Base-by-base conservation (phyloP, 2,329 filamentous ascomycete species). In the Sporothrix curviconia region DNA sequence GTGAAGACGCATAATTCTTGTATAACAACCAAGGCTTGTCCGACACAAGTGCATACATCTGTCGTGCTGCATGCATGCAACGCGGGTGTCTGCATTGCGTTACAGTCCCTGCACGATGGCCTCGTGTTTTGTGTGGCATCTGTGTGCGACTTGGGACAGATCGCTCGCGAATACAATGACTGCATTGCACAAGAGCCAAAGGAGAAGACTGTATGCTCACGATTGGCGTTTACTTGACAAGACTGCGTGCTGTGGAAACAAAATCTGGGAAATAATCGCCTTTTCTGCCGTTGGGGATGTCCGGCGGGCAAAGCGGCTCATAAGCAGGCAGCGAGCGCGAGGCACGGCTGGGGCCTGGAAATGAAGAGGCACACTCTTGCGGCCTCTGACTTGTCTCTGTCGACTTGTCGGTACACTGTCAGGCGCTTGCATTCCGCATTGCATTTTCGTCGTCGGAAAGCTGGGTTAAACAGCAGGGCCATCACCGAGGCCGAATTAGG, bases 201-300 rank as follows among this genome's bases (percentile, higher is more conserved):
- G 28, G 11, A 12, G 12, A n/a, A 25, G 14, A 7, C 22, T 8
- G 14, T 44, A n/a, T n/a, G n/a, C n/a, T n/a, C n/a, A n/a, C n/a
- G n/a, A n/a, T 32, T 51, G 47, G 32, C 14, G 24, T 15, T 51
- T 39, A 36, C 17, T 19, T 42, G 22, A 3, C n/a, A 25, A 9
- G 28, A 7, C 8, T 30, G 36, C 9, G n/a, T n/a, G n/a, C n/a
- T n/a, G n/a, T n/a, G n/a, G n/a, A n/a, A n/a, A n/a, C n/a, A n/a
- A n/a, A n/a, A n/a, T n/a, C n/a, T n/a, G n/a, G n/a, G n/a, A n/a
- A n/a, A n/a, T n/a, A n/a, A n/a, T n/a, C n/a, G n/a, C n/a, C n/a
- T 37, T 24, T 30, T 28, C 25, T 55, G 19, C 40, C 42, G 53
- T 55, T 55, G 53, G 53, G 53, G 53, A 55, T 55, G 53, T 55